phyloP scores from a whole-genome alignment of 2,329 filamentous ascomycete genomes.

The Pestalotiopsis sp. region DNA sequence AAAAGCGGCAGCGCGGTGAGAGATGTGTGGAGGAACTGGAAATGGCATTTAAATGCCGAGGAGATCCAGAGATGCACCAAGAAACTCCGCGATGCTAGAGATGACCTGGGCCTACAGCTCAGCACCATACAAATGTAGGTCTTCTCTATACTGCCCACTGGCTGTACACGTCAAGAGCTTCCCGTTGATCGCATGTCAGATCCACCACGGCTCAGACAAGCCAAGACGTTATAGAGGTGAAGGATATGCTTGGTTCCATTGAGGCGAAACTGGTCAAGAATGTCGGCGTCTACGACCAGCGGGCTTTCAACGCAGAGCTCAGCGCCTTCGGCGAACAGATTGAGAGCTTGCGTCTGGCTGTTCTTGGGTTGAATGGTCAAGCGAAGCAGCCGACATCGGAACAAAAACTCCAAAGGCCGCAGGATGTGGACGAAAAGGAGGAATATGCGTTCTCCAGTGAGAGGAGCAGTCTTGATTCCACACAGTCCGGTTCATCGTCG shows the following conservation, averaged over 20 bases:
- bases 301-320: background rate
- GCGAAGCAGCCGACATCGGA: background rate
- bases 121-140: constrained; percentile 1
- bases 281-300: background rate
- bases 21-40: constrained; percentile 1
- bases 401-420: background rate
- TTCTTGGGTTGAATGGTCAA: background rate
- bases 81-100: background rate
- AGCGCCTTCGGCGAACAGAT: background rate
- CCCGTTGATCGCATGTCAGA: background rate
- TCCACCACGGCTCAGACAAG: constrained; percentile 5
- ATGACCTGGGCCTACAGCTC: background rate
- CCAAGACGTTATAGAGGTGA: background rate
- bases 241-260: background rate
- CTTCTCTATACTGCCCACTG: background rate
- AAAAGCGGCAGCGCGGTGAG: background rate
- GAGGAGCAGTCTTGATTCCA: background rate
- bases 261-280: background rate
- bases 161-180: background rate
- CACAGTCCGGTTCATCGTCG: background rate
- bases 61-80: background rate
- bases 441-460: background rate
- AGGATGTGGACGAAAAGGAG: background rate
- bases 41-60: constrained; percentile 3
- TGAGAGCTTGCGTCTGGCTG: background rate